Base-by-base conservation (phyloP, 192 early-diverging fungal genomes). In the Coemansia sp. region DNA sequence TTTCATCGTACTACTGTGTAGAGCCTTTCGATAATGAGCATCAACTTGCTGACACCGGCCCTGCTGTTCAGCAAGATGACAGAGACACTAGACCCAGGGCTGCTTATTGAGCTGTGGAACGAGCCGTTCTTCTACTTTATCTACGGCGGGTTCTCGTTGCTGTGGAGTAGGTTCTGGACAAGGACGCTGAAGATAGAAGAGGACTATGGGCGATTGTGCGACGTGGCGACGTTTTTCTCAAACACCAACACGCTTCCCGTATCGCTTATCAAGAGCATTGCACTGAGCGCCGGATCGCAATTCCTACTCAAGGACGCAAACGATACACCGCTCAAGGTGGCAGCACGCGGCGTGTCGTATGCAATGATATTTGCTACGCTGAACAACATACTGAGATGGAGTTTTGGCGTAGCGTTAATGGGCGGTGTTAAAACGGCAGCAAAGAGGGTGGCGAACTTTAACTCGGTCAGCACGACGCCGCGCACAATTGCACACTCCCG, bases 311-410 rank as follows among this genome's bases (percentile, higher is more conserved):
- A 81, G 25, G 83, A 76, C 51, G 68, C 69, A 1, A 42, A 68
- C n/a, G 79, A 85, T 46, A 81, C 78, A 58, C 75, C 77, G 37
- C 58, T 78, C 16, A 77, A 81, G 66, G 83, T 77, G 46, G 72
- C 76, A 5, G 73, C 64, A 53, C 88, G 91, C 60, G 90, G 90
- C 13, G 86, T 92, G 37, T 90, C 91, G 1, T 94, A 92, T 62
- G 90, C 90, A 20, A 81, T 94, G 42, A 91, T 94, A 48, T 92
- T 88, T 72, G 89, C 88, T 50, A 87, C 91, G 55, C 89, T 94
- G 59, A 87, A 88, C 68, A 92, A 94, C 66, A 85, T 94, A 16
- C 53, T 91, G 56, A 86, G 90, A 25, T 94, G 91, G 91, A 91
- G 89, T 22, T 88, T 90, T 64, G 91, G 92, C 63, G 90, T 88